Evolutionary conservation across 1,139 yeast genomes (phyloP).

Genomic region (Candida tropicalis): DNA sequence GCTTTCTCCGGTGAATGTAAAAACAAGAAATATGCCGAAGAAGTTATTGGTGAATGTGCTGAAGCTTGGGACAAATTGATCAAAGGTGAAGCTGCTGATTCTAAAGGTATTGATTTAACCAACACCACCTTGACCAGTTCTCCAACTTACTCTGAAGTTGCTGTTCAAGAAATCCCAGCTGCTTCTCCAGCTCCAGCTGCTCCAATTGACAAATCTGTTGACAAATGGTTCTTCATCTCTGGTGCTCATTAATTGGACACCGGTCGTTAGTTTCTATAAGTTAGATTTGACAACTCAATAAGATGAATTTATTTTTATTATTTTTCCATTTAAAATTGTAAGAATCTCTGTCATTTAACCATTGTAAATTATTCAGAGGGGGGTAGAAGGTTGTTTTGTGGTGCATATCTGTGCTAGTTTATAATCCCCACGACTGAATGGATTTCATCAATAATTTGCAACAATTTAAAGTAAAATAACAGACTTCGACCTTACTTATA

Average conservation of each 20-base stretch:
- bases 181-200: slow-evolving; percentile 79
- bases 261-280: background rate
- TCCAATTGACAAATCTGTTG: slow-evolving; percentile 94
- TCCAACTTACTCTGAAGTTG: slow-evolving; percentile 51
- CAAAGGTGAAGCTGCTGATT: slow-evolving; percentile 51
- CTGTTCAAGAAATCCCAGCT: slow-evolving; percentile 60
- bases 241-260: slow-evolving; percentile 61
- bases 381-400: no score
- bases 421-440: no score
- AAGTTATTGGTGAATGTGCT: slow-evolving; percentile 72
- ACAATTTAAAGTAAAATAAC: no score
- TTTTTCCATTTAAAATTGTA: no score
- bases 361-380: no score
- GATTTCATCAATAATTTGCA: no score
- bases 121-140: slow-evolving; percentile 74
- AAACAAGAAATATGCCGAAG: slow-evolving; percentile 69
- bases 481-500: no score
- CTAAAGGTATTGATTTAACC: slow-evolving; percentile 60
- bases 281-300: background rate
- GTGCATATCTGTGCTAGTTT: no score
- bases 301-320: background rate
- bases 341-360: no score
- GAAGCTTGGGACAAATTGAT: slow-evolving; percentile 77
- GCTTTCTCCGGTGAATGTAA: slow-evolving; percentile 84
- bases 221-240: slow-evolving; percentile 98